These are phyloP conservation scores for Earliella scabrosa DNA, from an alignment of 1,284 basidiomycete genomes.

Conservation along the genomic window DNA sequence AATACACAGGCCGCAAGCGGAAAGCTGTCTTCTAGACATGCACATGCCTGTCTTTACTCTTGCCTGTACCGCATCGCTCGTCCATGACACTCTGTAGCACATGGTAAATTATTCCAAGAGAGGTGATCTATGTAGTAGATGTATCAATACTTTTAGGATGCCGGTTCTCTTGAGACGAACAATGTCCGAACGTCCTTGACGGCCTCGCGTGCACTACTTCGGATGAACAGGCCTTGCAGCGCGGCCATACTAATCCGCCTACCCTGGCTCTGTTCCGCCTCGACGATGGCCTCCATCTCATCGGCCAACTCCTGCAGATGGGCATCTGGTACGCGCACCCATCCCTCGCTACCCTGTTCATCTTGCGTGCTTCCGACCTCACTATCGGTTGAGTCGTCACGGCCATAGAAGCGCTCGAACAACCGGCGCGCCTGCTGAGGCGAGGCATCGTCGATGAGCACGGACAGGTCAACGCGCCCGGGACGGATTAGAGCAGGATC, in stretches of 20 bases:
- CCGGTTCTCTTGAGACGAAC: constrained; percentile 39
- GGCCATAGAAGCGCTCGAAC: constrained; percentile 85
- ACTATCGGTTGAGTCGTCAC: constrained; percentile 34
- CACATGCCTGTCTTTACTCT: neutral
- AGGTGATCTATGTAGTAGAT: constrained; percentile 7
- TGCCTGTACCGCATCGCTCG: neutral
- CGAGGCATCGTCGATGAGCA: constrained; percentile 88
- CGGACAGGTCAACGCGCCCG: constrained; percentile 89
- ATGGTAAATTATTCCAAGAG: constrained; percentile 12
- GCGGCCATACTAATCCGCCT: constrained; percentile 89
- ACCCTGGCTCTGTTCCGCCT: constrained; percentile 54
- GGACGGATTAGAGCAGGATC: constrained; percentile 95
- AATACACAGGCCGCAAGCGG: constrained; percentile 80
- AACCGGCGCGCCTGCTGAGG: constrained; percentile 81
- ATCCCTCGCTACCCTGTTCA: constrained; percentile 29
- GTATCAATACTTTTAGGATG: constrained; percentile 21
- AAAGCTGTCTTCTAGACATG: constrained; percentile 61
- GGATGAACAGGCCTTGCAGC: constrained; percentile 92
- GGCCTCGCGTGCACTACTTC: constrained; percentile 68
- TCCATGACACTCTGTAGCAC: constrained; percentile 1
- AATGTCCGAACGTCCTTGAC: constrained; percentile 58
- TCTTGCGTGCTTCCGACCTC: neutral
- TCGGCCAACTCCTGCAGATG: constrained; percentile 54
- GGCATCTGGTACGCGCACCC: constrained; percentile 33
- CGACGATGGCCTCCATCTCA: constrained; percentile 56